Conservation (phyloP, 441 rosid species). For the Pelargonium citronellum region DNA sequence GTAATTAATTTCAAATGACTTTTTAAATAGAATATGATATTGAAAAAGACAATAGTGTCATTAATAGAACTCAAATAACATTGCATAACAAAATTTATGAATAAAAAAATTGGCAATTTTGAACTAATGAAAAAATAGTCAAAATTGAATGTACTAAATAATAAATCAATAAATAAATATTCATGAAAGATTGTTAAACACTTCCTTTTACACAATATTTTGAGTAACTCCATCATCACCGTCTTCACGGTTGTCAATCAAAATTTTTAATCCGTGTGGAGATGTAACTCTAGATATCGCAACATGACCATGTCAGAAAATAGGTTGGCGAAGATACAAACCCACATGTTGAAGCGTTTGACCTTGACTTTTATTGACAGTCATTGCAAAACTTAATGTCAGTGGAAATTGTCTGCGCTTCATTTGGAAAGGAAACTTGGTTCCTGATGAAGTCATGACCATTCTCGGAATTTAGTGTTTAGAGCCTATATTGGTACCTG, state of each 20-base stretch:
- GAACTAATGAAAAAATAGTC: too few relatives aligned
- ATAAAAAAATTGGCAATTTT: too few relatives aligned
- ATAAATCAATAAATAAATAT: too few relatives aligned
- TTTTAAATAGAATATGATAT: too few relatives aligned
- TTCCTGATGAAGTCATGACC: background rate
- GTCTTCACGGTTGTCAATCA: background rate
- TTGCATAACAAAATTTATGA: too few relatives aligned
- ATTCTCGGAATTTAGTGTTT: slow-evolving; percentile 6
- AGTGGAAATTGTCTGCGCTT: slow-evolving; percentile 16
- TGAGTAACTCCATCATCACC: background rate
- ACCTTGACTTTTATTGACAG: slow-evolving; percentile 18
- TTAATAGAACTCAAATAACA: too few relatives aligned
- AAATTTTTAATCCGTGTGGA: background rate
- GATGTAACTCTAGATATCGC: slow-evolving; percentile 7
- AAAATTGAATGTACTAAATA: too few relatives aligned
- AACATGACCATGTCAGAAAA: slow-evolving; percentile 17
- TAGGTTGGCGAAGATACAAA: background rate
- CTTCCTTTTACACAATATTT: background rate
- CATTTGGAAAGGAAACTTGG: background rate
- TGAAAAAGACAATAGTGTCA: too few relatives aligned
- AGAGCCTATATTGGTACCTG: background rate
- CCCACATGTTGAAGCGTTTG: slow-evolving; percentile 6
- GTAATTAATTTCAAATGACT: too few relatives aligned
- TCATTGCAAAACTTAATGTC: slow-evolving; percentile 1
- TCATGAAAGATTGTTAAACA: background rate